Evolutionary conservation across 495 filamentous ascomycete species (phyloP), one percentile per base, ranked within the genome.

Genomic region (Annulohypoxylon bovei): DNA sequence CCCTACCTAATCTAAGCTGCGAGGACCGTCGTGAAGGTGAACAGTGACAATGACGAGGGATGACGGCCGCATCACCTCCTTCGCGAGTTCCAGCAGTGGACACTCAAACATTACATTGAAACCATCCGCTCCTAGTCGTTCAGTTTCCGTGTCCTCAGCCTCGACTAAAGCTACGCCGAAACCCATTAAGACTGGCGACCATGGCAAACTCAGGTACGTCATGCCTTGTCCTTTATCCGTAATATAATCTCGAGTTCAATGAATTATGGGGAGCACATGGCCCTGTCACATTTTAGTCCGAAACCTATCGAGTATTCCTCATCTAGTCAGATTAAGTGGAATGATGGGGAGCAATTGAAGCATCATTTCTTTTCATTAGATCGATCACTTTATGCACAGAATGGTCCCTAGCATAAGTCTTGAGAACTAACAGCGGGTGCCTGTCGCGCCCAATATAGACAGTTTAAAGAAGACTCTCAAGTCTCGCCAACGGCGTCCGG

Each of bases 1-100:
- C 53, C 70, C 53, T 74, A 62, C 74, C 74, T 77, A 23, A 77
- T 49, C 39, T 12, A 61, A 77, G 67, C 73, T 72, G 70, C 59
- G 65, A 71, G 73, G 67, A 73, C 70, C 57, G 70, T 66, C 62
- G 58, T 67, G 61, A 63, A 65, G 59, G 58, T 67, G 61, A 63
- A 65, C 40, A 76, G 78, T 79, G 81, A 86, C 79, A 75, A 89
- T 90, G 88, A 85, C 86, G 74, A 83, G 84, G 76, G 82, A 86
- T 78, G 86, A 88, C 74, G 82, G 81, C 70, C 84, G 87, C 75
- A 85, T 88, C 83, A 88, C 86, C 81, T 88, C 89, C 71, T 83
- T 81, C 75, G 87, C 86, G 80, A 88, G 87, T 84, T 85, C 88
- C 47, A 85, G 84, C 78, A 88, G 86, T 77, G 86, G 82, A 73